Base-by-base conservation (phyloP, 1,284 basidiomycete species). In the Schizophyllum commune region DNA sequence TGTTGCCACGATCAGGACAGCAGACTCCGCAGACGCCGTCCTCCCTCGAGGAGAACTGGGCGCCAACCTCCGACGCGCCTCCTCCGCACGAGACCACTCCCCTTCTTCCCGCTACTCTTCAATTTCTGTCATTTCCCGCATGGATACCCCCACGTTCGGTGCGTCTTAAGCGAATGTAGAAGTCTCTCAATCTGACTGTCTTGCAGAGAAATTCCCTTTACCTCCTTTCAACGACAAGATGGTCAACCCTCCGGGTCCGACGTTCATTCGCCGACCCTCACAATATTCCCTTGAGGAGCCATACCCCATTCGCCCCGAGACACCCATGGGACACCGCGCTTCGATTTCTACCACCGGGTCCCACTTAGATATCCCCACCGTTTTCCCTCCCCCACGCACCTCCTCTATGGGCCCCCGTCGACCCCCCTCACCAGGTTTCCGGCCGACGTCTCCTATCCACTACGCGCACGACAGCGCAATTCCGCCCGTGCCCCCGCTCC, bases 1-100 rank as follows among this genome's bases (percentile, higher is more conserved):
- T 62, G 75, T 89, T 64, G 80, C 80, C 56, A 86, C 86, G 1
- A 71, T 85, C 65, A 73, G 83, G 72, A 83, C 84, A 0, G 78
- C 80, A 54, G 71, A 78, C 32, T 84, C 69, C 17, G 67, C 68
- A 2, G 70, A 68, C 68, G 65, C 66, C 67, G 58, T 75, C 64
- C 51, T 71, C 65, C 61, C 63, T 53, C 64, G 64, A 52, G 19
- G 60, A 21, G 39, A 61, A 47, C 8, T 47, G 9, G 39, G 39
- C 8, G 39, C 51, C 19, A 39, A 22, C 57, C 33, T n/a, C 15
- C 56, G 58, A 17, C 61, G 13, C 57, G 56, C 6, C 57, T 53
- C 19, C 51, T 55, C 19, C 32, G n/a, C 21, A 34, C 21, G 56
- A 52, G 60, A 32, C 62, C 57, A 59, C 11, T 57, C 60, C 2